A percentile compares a stretch with the other conserved stretches of the same genome.
Conservation (phyloP, 768 basidiomycete genomes). For the Amanita fuliginea region DNA sequence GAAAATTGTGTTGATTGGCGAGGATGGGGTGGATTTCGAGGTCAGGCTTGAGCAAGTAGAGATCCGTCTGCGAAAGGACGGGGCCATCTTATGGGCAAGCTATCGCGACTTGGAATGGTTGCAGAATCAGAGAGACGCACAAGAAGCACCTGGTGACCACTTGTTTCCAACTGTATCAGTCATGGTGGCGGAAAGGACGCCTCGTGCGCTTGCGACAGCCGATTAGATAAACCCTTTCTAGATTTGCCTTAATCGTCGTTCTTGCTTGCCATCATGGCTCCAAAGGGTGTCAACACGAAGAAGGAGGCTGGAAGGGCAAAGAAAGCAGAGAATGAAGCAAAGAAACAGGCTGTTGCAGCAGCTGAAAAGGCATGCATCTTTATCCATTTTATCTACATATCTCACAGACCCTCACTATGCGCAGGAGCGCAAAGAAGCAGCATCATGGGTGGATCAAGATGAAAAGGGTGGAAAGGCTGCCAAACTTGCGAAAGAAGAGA, state of each 20-base stretch:
- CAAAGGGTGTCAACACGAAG: constrained; percentile 84
- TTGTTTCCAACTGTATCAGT: neutral
- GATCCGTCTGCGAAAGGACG: constrained; percentile 35
- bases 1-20: constrained; percentile 36
- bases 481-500: constrained; percentile 70
- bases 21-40: constrained; percentile 71
- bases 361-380: constrained; percentile 43
- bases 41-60: constrained; percentile 64
- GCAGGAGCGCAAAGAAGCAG: constrained; percentile 66
- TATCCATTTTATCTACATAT: constrained; percentile 3
- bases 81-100: constrained; percentile 1
- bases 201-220: too few relatives aligned
- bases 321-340: constrained; percentile 84
- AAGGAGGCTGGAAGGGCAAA: constrained; percentile 85
- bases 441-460: constrained; percentile 55
- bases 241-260: neutral
- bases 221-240: constrained; percentile 12
- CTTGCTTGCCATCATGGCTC: constrained; percentile 46
- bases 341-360: constrained; percentile 55
- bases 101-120: neutral
- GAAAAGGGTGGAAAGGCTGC: constrained; percentile 47
- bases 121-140: neutral
- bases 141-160: constrained; percentile 7
- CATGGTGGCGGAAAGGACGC: neutral
- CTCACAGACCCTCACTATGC: neutral